phyloP scores from a whole-genome alignment of 768 basidiomycete genomes.

The Crucibulum laeve region DNA sequence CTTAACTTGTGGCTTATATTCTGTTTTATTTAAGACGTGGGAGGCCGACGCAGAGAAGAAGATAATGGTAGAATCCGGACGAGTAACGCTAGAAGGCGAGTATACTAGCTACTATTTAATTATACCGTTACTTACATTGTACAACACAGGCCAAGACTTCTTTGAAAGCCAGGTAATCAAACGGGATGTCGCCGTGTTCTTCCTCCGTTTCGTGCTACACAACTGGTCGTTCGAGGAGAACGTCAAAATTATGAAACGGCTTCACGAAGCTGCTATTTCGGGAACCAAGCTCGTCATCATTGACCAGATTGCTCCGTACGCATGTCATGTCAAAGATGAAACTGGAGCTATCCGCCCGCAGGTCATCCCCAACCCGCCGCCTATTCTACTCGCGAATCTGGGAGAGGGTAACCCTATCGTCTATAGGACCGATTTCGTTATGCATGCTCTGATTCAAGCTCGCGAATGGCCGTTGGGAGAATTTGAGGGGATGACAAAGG shows the following conservation, averaged over 20 bases:
- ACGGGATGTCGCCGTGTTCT: background rate
- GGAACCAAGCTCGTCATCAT: background rate
- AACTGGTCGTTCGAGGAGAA: background rate
- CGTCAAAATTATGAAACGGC: background rate
- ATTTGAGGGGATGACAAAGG: background rate
- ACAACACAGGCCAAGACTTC: background rate
- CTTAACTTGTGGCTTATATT: background rate
- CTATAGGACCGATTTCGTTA: background rate
- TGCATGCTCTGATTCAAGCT: background rate
- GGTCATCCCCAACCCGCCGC: background rate
- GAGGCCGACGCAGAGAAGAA: background rate
- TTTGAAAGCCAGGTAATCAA: background rate
- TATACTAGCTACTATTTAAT: background rate
- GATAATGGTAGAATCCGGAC: background rate
- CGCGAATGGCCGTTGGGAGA: background rate
- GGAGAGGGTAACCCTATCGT: background rate
- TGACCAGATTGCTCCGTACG: background rate
- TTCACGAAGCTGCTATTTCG: background rate
- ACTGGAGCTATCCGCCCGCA: background rate
- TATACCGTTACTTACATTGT: too few species aligned
- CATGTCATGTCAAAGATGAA: background rate
- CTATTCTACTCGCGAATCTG: background rate
- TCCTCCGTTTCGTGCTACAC: background rate
- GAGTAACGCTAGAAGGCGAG: background rate
- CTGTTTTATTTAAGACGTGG: background rate